Evolutionary conservation across 2,329 filamentous ascomycete species (phyloP), one percentile per base, ranked within the genome.

Genomic region (Xylaria sp.): DNA sequence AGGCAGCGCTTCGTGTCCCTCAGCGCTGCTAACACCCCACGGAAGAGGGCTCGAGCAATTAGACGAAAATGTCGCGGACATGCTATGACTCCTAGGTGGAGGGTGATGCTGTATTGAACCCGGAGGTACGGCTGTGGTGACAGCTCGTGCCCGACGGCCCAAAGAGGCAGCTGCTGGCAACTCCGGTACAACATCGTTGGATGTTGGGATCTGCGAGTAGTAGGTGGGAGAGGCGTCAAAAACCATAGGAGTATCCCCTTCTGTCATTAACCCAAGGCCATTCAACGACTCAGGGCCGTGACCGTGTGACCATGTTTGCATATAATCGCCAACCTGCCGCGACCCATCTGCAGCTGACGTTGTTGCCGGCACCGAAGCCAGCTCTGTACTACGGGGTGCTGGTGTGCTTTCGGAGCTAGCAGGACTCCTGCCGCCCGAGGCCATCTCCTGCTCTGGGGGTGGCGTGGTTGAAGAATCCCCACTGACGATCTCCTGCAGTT

Each of bases 401-500:
- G 69, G 69, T 18, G 70, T 70, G 46, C 73, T 70, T 51, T 73
- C 73, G 28, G 74, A 62, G 66, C 73, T 75, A 1, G 71, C 69
- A 48, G 76, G 74, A 68, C 75, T 78, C 52, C 74, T 74, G 9
- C 72, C 74, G 12, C 70, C 75, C 4, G 73, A 74, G 13, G 72
- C 62, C 20, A 76, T 69, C 20, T 77, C 76, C 44, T 77, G 76
- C 63, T 78, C 76, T 54, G 75, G 74, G 7, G 77, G 76, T 48
- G 76, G 76, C 56, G 75, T 77, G 15, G 73, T 76, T 51, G 76
- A 74, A 15, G 72, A 58, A 55, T 76, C 73, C 23, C 74, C 59
- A 58, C 73, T 74, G 59, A 76, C 75, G 15, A 73, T 73, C 55
- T 76, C 76, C 57, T 78, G 77, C 10, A 79, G 72, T 46, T 79